Conservation (phyloP, 805 yeast genomes). For the Zygosaccharomyces kombuchaensis region DNA sequence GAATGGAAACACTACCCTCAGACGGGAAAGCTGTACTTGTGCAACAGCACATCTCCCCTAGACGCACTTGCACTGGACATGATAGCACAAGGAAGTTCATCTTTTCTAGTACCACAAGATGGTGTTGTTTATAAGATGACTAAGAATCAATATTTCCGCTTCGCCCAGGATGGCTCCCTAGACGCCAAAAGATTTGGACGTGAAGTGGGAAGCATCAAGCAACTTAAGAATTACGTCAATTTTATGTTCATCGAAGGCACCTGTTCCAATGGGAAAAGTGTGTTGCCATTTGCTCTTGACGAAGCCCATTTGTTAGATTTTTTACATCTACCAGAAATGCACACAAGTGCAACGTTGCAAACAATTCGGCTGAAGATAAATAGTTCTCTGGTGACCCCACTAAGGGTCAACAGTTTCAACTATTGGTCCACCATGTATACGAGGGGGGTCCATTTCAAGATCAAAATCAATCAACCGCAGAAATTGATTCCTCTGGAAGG, state of each 20-base stretch:
- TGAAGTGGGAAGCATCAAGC: slow-evolving; percentile 13
- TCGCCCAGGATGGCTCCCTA: slow-evolving; percentile 24
- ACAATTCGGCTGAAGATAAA: slow-evolving; percentile 30
- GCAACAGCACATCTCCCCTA: slow-evolving; percentile 46
- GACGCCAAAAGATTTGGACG: slow-evolving; percentile 14
- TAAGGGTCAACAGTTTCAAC: slow-evolving; percentile 14
- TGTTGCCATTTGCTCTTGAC: slow-evolving; percentile 51
- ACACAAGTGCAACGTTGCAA: slow-evolving; percentile 15
- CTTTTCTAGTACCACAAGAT: slow-evolving; percentile 23
- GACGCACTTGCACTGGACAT: slow-evolving; percentile 40
- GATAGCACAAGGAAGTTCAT: slow-evolving; percentile 23
- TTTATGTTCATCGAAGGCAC: slow-evolving; percentile 77
- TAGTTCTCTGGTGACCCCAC: slow-evolving; percentile 35
- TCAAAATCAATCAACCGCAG: slow-evolving; percentile 26
- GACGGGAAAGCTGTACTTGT: slow-evolving; percentile 40
- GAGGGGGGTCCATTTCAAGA: slow-evolving; percentile 18
- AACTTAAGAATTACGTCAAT: slow-evolving; percentile 40
- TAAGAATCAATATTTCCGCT: slow-evolving; percentile 17
- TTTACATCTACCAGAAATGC: slow-evolving; percentile 8
- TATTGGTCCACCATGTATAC: slow-evolving; percentile 23
- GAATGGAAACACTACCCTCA: slow-evolving; percentile 34
- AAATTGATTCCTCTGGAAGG: slow-evolving; percentile 23
- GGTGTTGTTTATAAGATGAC: slow-evolving; percentile 15
- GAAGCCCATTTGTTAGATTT: slow-evolving; percentile 22
- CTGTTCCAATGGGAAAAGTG: slow-evolving; percentile 74